Percentiles rank a stretch among this genome's conserved stretches.
These are phyloP conservation scores for Trichoderma oligosporum DNA, from an alignment of 2,329 filamentous ascomycete genomes.

Conservation along the genomic window DNA sequence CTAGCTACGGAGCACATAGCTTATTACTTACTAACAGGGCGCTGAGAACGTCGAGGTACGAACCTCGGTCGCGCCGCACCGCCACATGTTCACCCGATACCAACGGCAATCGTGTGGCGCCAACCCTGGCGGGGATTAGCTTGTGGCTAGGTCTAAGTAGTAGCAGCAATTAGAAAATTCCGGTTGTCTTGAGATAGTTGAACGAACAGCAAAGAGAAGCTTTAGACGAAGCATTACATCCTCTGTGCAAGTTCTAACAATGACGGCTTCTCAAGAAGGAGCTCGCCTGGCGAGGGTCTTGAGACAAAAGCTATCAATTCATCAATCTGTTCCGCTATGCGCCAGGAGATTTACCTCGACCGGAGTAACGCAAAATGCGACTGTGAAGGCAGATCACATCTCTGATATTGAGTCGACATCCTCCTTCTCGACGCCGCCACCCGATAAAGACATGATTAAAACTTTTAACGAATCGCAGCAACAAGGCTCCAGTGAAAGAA, in stretches of 20 bases:
- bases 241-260: constrained; percentile 25
- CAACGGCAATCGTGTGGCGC: not conserved
- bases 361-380: constrained; percentile 35
- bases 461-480: constrained; percentile 41
- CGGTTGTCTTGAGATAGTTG: constrained; percentile 21
- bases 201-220: not conserved
- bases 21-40: too few relatives aligned
- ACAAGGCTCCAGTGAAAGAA: constrained; percentile 32
- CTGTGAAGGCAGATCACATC: constrained; percentile 31
- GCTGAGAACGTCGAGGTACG: not conserved
- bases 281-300: constrained; percentile 35
- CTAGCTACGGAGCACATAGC: too few relatives aligned
- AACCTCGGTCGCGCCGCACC: not conserved
- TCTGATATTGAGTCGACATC: constrained; percentile 51
- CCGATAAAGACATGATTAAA: constrained; percentile 38
- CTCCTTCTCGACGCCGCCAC: constrained; percentile 43
- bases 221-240: constrained; percentile 3
- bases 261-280: constrained; percentile 43
- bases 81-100: not conserved
- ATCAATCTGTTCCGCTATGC: constrained; percentile 27
- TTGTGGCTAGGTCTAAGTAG: constrained; percentile 9
- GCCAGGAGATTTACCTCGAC: constrained; percentile 46
- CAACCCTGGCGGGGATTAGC: constrained; percentile 4
- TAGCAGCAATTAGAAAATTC: constrained; percentile 32
- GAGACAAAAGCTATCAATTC: constrained; percentile 29